Percentiles rank a stretch among this genome's conserved stretches.
Conservation (phyloP, 2,329 filamentous ascomycete genomes). For the Trichoderma koningiopsis region DNA sequence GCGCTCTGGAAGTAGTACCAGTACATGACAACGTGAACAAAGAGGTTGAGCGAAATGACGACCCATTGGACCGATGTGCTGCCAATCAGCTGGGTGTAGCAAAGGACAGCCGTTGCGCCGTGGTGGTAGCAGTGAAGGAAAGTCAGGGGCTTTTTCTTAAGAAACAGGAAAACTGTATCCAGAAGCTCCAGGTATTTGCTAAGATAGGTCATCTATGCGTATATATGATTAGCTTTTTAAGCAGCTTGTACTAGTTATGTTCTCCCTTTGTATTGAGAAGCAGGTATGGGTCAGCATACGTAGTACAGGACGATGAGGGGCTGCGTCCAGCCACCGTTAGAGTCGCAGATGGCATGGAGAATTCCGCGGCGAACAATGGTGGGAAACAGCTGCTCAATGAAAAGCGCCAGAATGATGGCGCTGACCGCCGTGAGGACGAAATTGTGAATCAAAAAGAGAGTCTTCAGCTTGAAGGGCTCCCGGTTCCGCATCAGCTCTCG, state of each 20-base stretch:
- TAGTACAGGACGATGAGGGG: slow-evolving; percentile 85
- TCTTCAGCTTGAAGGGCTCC: slow-evolving; percentile 73
- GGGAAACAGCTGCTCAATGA: slow-evolving; percentile 78
- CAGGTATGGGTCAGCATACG: slow-evolving; percentile 52
- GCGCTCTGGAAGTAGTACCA: slow-evolving; percentile 97
- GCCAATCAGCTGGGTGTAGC: slow-evolving; percentile 86
- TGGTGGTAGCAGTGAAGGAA: slow-evolving; percentile 95
- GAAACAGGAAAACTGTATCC: slow-evolving; percentile 84
- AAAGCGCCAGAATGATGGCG: slow-evolving; percentile 70
- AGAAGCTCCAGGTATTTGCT: slow-evolving; percentile 88
- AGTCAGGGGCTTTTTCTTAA: slow-evolving; percentile 93
- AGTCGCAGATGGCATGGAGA: slow-evolving; percentile 77
- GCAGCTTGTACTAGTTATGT: neutral
- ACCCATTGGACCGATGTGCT: slow-evolving; percentile 85
- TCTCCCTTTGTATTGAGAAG: neutral
- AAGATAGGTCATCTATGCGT: slow-evolving; percentile 77
- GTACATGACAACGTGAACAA: slow-evolving; percentile 91
- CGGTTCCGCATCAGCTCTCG: slow-evolving; percentile 80
- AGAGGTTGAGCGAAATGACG: slow-evolving; percentile 78
- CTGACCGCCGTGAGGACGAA: slow-evolving; percentile 80
- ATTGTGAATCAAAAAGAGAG: slow-evolving; percentile 86
- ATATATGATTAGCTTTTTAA: slow-evolving; percentile 30
- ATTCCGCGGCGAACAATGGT: slow-evolving; percentile 72
- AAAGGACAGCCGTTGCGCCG: slow-evolving; percentile 83
- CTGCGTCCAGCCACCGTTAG: slow-evolving; percentile 73